Conservation (phyloP, 1,284 basidiomycete genomes). For the Veloboletus limbatus region DNA sequence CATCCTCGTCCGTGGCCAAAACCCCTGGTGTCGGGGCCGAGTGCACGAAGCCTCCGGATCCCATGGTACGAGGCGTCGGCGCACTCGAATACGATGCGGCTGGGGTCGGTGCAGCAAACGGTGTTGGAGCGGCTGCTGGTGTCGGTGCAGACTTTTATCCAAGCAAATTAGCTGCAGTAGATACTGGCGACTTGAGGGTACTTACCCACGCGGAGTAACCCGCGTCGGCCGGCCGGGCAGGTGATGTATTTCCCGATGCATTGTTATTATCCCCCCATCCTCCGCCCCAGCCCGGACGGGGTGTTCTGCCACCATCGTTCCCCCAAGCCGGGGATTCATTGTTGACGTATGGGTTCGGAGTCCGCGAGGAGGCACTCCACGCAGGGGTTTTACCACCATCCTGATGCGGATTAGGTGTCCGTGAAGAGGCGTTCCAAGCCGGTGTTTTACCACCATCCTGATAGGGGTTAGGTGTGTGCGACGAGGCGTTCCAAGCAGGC, state of each 20-base stretch:
- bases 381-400: constrained; percentile 52
- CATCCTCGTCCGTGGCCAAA: constrained; percentile 27
- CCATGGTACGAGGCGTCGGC: constrained; percentile 37
- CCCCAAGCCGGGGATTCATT: constrained; percentile 27
- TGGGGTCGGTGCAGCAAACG: constrained; percentile 39
- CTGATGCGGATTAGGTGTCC: constrained; percentile 61
- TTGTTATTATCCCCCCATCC: constrained; percentile 27
- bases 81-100: constrained; percentile 32
- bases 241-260: constrained; percentile 35
- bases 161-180: not conserved
- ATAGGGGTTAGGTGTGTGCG: constrained; percentile 70
- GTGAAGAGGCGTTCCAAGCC: constrained; percentile 52
- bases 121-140: constrained; percentile 55
- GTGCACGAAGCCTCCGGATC: constrained; percentile 20
- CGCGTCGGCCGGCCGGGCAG: constrained; percentile 36
- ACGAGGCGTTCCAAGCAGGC: constrained; percentile 51
- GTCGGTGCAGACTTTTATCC: constrained; percentile 48
- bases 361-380: constrained; percentile 54
- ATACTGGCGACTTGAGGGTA: constrained; percentile 7
- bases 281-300: constrained; percentile 29
- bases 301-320: constrained; percentile 41
- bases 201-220: constrained; percentile 34
- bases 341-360: constrained; percentile 53
- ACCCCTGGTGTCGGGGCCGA: constrained; percentile 38
- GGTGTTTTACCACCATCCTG: constrained; percentile 53